Evolutionary conservation across 2,329 filamentous ascomycete genomes (phyloP).

Genomic region (Claviceps sp.): DNA sequence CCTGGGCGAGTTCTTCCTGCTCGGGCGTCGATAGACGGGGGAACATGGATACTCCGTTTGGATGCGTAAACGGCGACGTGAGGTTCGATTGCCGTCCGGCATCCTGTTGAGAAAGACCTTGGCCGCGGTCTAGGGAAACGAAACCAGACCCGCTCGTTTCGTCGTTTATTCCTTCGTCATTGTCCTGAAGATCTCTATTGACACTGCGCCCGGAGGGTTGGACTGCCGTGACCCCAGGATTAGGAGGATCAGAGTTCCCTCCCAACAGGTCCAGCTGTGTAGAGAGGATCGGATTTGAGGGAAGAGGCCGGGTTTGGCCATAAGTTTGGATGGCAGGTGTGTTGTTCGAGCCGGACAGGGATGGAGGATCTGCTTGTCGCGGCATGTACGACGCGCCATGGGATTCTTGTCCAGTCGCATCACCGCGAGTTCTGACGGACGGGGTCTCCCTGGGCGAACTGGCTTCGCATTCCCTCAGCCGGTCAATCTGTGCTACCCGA

Average conservation of each 20-base stretch:
- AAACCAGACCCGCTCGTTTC: background rate
- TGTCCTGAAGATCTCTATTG: background rate
- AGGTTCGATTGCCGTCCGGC: constrained; percentile 11
- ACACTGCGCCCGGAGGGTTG: background rate
- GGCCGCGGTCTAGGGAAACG: background rate
- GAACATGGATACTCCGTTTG: constrained; percentile 24
- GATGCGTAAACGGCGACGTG: constrained; percentile 21
- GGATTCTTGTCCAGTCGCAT: background rate
- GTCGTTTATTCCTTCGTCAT: background rate
- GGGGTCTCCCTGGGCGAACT: background rate
- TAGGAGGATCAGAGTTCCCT: background rate
- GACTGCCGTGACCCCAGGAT: background rate
- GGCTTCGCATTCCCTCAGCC: background rate
- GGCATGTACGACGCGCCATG: background rate
- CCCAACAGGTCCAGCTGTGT: background rate
- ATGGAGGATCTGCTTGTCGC: background rate
- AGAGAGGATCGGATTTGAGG: background rate
- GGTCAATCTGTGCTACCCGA: constrained; percentile 2
- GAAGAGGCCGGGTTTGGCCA: background rate
- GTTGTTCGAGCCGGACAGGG: background rate
- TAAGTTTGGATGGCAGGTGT: background rate
- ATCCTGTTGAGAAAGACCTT: background rate
- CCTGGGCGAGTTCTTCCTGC: constrained; percentile 21
- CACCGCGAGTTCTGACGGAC: background rate
- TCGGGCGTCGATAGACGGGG: constrained; percentile 21